phyloP scores from a whole-genome alignment of 208 protist genomes.

The Leishmania lainsoni region DNA sequence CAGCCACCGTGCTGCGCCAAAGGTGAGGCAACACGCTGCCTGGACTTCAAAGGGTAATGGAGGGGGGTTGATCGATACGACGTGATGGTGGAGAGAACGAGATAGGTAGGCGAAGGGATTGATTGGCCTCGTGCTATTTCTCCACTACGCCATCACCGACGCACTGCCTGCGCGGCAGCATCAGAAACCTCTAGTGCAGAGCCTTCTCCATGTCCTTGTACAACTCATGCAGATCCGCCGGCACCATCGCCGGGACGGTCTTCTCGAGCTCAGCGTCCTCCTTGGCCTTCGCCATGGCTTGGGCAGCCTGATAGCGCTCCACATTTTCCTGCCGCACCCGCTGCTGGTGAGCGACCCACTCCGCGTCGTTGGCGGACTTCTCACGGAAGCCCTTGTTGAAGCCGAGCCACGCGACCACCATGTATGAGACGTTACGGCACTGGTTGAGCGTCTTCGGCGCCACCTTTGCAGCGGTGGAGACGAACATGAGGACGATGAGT shows the following conservation, averaged over 20 bases:
- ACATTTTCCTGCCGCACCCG: constrained; percentile 65
- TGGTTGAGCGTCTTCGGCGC: constrained; percentile 88
- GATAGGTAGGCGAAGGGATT: neutral
- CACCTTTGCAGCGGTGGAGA: constrained; percentile 63
- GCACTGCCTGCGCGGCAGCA: neutral
- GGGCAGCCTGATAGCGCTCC: constrained; percentile 57
- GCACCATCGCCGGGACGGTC: constrained; percentile 57
- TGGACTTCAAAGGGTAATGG: neutral
- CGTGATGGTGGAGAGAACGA: neutral
- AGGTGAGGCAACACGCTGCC: neutral
- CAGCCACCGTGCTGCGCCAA: neutral
- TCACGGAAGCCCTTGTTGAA: constrained; percentile 79
- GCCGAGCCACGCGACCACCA: constrained; percentile 80
- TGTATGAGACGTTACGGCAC: constrained; percentile 85
- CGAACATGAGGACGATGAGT: constrained; percentile 22
- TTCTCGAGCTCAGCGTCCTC: constrained; percentile 21
- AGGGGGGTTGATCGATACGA: neutral
- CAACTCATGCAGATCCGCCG: constrained; percentile 64
- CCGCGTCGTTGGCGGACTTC: constrained; percentile 79
- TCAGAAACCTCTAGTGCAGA: constrained; percentile 35
- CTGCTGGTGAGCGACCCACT: constrained; percentile 77
- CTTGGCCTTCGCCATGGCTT: constrained; percentile 39
- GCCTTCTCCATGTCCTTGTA: constrained; percentile 75
- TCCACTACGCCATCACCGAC: neutral
- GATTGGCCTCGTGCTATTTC: neutral